Evolutionary conservation across 2,329 filamentous ascomycete species (phyloP).

Genomic region (Colletotrichum brevisporum): DNA sequence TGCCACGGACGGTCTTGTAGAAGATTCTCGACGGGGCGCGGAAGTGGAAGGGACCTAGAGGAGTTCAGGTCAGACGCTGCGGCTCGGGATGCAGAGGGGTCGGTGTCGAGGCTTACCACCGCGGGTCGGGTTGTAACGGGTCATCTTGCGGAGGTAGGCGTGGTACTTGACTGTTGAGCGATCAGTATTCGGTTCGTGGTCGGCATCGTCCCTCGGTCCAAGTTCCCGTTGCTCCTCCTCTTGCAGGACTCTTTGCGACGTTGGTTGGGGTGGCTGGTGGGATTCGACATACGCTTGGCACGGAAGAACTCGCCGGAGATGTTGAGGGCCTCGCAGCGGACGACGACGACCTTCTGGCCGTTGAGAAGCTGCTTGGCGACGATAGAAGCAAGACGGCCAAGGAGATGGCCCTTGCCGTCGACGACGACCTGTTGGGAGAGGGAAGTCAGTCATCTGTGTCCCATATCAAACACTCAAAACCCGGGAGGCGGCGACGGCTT

Average conservation of each 20-base stretch:
- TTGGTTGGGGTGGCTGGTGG: slow-evolving; percentile 8
- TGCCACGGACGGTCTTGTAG: slow-evolving; percentile 99
- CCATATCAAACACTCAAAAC: not conserved
- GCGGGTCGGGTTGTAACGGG: slow-evolving; percentile 98
- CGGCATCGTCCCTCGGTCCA: slow-evolving; percentile 15
- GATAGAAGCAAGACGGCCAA: slow-evolving; percentile 97
- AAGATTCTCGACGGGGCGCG: slow-evolving; percentile 99
- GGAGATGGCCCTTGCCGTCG: slow-evolving; percentile 99
- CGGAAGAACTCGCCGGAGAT: slow-evolving; percentile 99
- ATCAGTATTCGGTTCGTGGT: slow-evolving; percentile 59
- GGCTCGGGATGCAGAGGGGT: slow-evolving; percentile 20
- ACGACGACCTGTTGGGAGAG: slow-evolving; percentile 83
- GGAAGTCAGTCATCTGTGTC: slow-evolving; percentile 50
- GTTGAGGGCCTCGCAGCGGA: slow-evolving; percentile 99
- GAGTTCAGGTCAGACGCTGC: slow-evolving; percentile 50
- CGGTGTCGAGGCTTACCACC: slow-evolving; percentile 77
- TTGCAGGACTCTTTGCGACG: slow-evolving; percentile 21
- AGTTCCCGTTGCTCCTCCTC: slow-evolving; percentile 3
- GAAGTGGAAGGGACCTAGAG: slow-evolving; percentile 97
- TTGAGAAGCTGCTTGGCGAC: slow-evolving; percentile 99
- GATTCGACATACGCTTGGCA: slow-evolving; percentile 91
- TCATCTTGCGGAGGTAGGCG: slow-evolving; percentile 99
- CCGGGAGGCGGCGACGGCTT: not conserved
- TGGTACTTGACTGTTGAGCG: slow-evolving; percentile 94
- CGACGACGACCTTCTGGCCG: slow-evolving; percentile 99